Percentiles rank a stretch among this genome's conserved stretches.
These are phyloP conservation scores for Lachnellula hyalina DNA, from an alignment of 2,329 filamentous ascomycete genomes.

Conservation along the genomic window DNA sequence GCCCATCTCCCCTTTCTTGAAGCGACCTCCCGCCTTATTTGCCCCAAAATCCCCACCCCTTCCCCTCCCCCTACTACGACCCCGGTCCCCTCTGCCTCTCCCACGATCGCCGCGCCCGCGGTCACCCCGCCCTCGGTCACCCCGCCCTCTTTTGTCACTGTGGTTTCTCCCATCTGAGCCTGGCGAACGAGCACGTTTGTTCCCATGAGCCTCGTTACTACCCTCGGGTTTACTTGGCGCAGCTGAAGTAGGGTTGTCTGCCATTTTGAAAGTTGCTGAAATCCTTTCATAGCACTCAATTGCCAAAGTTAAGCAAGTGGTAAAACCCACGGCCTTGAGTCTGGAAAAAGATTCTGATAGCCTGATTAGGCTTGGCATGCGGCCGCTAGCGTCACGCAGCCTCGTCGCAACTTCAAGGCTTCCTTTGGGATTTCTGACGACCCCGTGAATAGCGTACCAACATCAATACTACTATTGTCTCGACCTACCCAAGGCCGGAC, in stretches of 20 bases:
- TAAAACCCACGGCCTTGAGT: not conserved
- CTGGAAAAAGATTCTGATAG: not conserved
- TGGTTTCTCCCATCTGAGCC: not conserved
- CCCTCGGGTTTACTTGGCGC: slow-evolving; percentile 3
- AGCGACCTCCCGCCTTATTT: slow-evolving; percentile 33
- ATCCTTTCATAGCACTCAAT: slow-evolving; percentile 20
- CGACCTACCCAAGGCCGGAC: not conserved
- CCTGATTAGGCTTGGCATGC: not conserved
- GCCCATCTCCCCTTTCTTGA: slow-evolving; percentile 64
- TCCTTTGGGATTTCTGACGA: not conserved
- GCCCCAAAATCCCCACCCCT: slow-evolving; percentile 46
- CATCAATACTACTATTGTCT: not conserved
- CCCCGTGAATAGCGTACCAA: not conserved
- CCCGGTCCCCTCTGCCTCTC: slow-evolving; percentile 19
- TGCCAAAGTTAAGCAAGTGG: not conserved
- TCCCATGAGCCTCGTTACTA: slow-evolving; percentile 4
- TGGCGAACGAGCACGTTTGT: not conserved
- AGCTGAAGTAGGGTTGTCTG: slow-evolving; percentile 19
- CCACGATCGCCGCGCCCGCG: slow-evolving; percentile 9
- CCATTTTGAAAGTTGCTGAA: slow-evolving; percentile 21
- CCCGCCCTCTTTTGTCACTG: slow-evolving; percentile 6
- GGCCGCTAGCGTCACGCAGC: slow-evolving; percentile 1
- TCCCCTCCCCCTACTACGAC: slow-evolving; percentile 13
- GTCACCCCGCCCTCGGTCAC: slow-evolving; percentile 2
- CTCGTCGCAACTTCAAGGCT: slow-evolving; percentile 5